A percentile compares a stretch with the other conserved stretches of the same genome.
phyloP scores from a whole-genome alignment of 2,329 filamentous ascomycete species.

The Leptographium flavum region DNA sequence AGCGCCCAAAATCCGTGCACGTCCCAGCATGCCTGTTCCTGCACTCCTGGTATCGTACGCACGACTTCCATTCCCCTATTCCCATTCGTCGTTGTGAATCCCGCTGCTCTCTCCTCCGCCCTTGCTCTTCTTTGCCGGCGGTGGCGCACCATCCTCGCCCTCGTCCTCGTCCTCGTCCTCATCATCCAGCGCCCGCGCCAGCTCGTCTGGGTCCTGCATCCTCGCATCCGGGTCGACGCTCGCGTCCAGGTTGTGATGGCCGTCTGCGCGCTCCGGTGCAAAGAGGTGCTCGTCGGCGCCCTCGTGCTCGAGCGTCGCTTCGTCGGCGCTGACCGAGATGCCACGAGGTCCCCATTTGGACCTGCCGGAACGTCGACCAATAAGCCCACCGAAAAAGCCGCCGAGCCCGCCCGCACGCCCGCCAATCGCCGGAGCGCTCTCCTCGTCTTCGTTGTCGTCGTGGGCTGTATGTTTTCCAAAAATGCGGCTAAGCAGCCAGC shows the following conservation, averaged over 20 bases:
- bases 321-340: slow-evolving; percentile 53
- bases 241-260: slow-evolving; percentile 29
- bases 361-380: too few relatives aligned
- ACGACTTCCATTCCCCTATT: slow-evolving; percentile 2
- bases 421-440: slow-evolving; percentile 37
- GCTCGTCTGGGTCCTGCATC: slow-evolving; percentile 53
- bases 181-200: slow-evolving; percentile 43
- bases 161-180: slow-evolving; percentile 29
- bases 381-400: too few relatives aligned
- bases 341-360: slow-evolving; percentile 51
- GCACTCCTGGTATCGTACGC: not conserved
- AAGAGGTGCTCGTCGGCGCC: slow-evolving; percentile 18
- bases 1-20: too few relatives aligned
- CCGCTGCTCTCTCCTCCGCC: slow-evolving; percentile 2
- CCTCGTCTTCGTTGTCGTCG: slow-evolving; percentile 39
- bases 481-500: slow-evolving; percentile 70
- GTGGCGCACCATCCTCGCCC: slow-evolving; percentile 30
- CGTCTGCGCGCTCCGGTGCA: slow-evolving; percentile 17
- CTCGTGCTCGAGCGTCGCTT: slow-evolving; percentile 39
- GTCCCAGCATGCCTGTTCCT: not conserved
- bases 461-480: slow-evolving; percentile 47
- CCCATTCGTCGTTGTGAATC: slow-evolving; percentile 14
- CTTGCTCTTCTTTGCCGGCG: slow-evolving; percentile 1
- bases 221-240: slow-evolving; percentile 45
- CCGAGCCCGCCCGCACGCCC: slow-evolving; percentile 32